Conservation (phyloP, 208 protist genomes). For the Crithidia bombi region DNA sequence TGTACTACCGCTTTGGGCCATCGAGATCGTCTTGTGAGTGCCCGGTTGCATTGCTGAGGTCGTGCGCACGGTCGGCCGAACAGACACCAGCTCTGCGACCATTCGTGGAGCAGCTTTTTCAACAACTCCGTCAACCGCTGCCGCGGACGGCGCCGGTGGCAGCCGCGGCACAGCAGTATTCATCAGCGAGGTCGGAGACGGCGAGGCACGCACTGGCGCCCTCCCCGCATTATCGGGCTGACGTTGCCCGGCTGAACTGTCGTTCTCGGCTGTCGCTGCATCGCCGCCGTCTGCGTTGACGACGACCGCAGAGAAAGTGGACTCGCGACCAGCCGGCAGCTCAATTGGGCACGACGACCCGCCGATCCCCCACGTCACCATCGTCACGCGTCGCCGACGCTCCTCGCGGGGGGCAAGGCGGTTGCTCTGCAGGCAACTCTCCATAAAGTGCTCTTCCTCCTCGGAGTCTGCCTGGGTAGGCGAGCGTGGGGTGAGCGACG, state of each 20-base stretch:
- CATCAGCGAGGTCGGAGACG: not conserved
- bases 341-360: constrained; percentile 44
- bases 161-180: not conserved
- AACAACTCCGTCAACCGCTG: too few species aligned
- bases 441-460: constrained; percentile 30
- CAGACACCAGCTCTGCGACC: not conserved
- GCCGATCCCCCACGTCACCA: constrained; percentile 75
- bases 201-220: not conserved
- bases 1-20: not conserved
- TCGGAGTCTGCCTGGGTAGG: not conserved
- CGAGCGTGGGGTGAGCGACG: not conserved
- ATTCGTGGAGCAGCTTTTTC: too few species aligned
- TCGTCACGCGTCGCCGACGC: constrained; percentile 33
- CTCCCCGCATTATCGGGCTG: not conserved
- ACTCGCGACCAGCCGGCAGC: constrained; percentile 4
- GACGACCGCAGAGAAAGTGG: not conserved
- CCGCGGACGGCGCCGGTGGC: not conserved
- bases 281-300: not conserved
- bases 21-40: not conserved
- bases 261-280: not conserved
- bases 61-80: not conserved
- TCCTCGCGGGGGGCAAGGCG: constrained; percentile 30
- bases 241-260: not conserved
- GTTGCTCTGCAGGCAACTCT: constrained; percentile 19
- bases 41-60: not conserved